Evolutionary conservation across 495 filamentous ascomycete species (phyloP).

Genomic region (Chaetomium tenue): DNA sequence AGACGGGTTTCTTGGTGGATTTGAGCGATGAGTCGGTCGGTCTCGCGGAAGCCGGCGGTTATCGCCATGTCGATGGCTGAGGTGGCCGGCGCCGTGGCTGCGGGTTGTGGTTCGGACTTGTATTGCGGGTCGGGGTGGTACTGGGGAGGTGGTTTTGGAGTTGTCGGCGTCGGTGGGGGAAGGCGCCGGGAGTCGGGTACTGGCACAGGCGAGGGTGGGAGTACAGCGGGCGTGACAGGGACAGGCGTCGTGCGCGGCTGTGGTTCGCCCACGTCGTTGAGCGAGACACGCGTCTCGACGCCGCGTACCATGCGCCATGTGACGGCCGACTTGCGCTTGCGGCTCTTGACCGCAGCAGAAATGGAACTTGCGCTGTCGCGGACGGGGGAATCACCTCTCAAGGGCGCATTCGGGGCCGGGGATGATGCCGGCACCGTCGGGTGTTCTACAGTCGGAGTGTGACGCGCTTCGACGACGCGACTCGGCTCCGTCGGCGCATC

Average conservation of each 20-base stretch:
- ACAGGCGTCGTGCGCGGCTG: neutral
- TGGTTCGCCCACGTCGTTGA: conserved; percentile 15
- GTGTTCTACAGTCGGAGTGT: too few relatives aligned
- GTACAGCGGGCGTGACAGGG: conserved; percentile 3
- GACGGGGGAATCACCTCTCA: neutral
- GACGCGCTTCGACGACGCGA: neutral
- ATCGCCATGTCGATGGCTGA: conserved; percentile 13
- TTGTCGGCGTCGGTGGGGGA: neutral
- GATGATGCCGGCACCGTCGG: neutral
- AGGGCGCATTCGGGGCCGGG: neutral
- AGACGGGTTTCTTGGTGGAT: conserved; percentile 9
- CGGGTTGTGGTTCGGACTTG: neutral
- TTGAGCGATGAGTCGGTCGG: conserved; percentile 28
- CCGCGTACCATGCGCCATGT: conserved; percentile 42
- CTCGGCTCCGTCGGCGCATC: neutral
- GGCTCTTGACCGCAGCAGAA: conserved; percentile 41
- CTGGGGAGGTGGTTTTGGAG: neutral
- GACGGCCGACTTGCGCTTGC: conserved; percentile 40
- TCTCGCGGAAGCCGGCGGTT: conserved; percentile 26
- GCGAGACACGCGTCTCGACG: conserved; percentile 35
- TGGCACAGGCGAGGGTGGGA: conserved; percentile 1
- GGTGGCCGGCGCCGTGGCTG: neutral
- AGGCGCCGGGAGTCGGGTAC: neutral
- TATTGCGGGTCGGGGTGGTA: neutral
- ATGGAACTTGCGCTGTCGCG: conserved; percentile 32